Evolutionary conservation across 2,329 filamentous ascomycete species (phyloP).

Genomic region (Trichoderma sp.): DNA sequence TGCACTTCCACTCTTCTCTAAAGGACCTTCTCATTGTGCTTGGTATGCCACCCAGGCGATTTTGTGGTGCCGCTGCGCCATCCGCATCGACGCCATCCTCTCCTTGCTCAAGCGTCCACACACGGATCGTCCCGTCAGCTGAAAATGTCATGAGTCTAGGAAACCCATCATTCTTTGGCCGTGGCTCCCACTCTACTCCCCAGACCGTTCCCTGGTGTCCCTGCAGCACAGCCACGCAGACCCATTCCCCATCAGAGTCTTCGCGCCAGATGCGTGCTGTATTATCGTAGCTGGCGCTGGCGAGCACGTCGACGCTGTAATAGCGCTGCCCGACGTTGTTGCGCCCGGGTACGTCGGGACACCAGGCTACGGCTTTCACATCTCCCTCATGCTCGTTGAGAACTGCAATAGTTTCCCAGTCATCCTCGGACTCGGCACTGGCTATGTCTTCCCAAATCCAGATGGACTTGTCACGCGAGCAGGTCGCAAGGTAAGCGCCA

Average conservation of each 20-base stretch:
- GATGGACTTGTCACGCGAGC: conserved; percentile 86
- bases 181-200: conserved; percentile 71
- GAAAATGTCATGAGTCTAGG: conserved; percentile 76
- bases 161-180: conserved; percentile 41
- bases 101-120: conserved; percentile 69
- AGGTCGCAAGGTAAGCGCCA: conserved; percentile 80
- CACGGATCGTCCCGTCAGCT: conserved; percentile 72
- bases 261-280: conserved; percentile 85
- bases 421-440: conserved; percentile 72
- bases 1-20: conserved; percentile 81
- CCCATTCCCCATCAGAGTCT: conserved; percentile 87
- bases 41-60: conserved; percentile 63
- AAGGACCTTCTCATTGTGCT: conserved; percentile 79
- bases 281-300: conserved; percentile 91
- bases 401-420: conserved; percentile 95
- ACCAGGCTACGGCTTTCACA: conserved; percentile 93
- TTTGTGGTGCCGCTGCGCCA: conserved; percentile 32
- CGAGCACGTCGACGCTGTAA: conserved; percentile 68
- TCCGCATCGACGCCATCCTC: conserved; percentile 44
- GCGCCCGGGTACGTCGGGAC: conserved; percentile 61
- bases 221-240: conserved; percentile 75
- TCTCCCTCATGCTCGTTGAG: conserved; percentile 93
- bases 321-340: conserved; percentile 37
- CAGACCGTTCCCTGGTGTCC: conserved; percentile 87
- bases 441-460: conserved; percentile 98